Evolutionary conservation across 73 alveolate species (phyloP).

Genomic region (Stentor coeruleus): DNA sequence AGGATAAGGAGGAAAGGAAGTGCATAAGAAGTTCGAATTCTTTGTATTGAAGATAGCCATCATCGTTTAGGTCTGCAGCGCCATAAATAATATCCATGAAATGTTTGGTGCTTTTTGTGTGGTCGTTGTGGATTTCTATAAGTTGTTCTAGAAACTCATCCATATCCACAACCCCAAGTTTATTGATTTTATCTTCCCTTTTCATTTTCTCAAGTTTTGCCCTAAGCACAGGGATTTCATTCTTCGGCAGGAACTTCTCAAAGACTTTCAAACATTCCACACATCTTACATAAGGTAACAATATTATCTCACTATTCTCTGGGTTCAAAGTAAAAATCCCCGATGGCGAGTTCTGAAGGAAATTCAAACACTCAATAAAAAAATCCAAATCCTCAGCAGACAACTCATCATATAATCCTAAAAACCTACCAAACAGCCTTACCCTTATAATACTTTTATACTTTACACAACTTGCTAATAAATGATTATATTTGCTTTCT

Average conservation of each 20-base stretch:
- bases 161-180: constrained; percentile 18
- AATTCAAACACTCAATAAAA: constrained; percentile 4
- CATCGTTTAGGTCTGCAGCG: constrained; percentile 23
- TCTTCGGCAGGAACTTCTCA: constrained; percentile 16
- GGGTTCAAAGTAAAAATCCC: background rate
- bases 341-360: background rate
- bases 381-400: constrained; percentile 21
- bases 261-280: constrained; percentile 3
- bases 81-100: background rate
- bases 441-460: background rate
- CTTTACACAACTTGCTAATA: constrained; percentile 26
- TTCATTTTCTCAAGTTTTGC: constrained; percentile 14
- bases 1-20: background rate
- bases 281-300: constrained; percentile 16
- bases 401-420: constrained; percentile 23
- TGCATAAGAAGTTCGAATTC: constrained; percentile 14
- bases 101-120: background rate
- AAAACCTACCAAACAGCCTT: constrained; percentile 17
- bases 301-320: background rate
- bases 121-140: background rate
- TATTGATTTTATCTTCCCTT: constrained; percentile 14
- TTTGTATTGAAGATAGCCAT: background rate
- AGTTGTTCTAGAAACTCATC: background rate
- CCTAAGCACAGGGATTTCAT: background rate
- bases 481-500: background rate